Base-by-base conservation (phyloP, 1,139 yeast genomes). In the Magnusiomyces paraingens region DNA sequence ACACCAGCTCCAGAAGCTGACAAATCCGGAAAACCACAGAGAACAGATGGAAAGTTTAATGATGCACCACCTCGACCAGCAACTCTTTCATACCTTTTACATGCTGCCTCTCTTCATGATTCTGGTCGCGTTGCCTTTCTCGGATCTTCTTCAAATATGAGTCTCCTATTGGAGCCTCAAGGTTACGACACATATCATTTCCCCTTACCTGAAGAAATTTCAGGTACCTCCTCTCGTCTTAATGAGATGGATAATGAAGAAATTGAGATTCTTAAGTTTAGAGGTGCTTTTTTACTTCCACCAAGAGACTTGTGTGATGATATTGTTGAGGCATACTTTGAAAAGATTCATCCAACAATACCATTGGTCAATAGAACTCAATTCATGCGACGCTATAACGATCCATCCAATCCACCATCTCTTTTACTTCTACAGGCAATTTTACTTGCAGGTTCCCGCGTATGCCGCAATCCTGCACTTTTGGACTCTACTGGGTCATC, bases 201-300 rank as follows among this genome's bases (percentile, higher is more conserved):
- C 41, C 62, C 70, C 3, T 58, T 65, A 26, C 71, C 71, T n/a
- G 72, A 69, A 26, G 66, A 61, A 22, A 57, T 61, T 15, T 56
- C 66, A 1, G 61, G 61, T n/a, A 59, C 62, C 1, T 58, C 60
- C 1, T 55, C 67, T 15, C 61, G 69, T 15, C 56, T 66, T 50
- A 65, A 61, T 54, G 69, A 68, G 35, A 61, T 84, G 54, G 89
- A 83, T 64, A 78, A 83, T 5, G 85, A 81, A 29, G 93, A 86
- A 61, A 74, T 83, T 63, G 86, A 84, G 64, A 79, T 84, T 53
- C 73, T 86, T 59, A 80, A 83, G 63, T 65, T 83, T 55, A 73
- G 86, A 57, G 94, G 94, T 1, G 89, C 93, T 3, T 86, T 86
- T 63, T 70, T 79, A 49, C 68, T 86, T 44, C 95, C 95, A 0